Evolutionary conservation across 345 rosid genomes (phyloP), one percentile per base, ranked within the genome.

Genomic region (Bretschneidera sinensis): DNA sequence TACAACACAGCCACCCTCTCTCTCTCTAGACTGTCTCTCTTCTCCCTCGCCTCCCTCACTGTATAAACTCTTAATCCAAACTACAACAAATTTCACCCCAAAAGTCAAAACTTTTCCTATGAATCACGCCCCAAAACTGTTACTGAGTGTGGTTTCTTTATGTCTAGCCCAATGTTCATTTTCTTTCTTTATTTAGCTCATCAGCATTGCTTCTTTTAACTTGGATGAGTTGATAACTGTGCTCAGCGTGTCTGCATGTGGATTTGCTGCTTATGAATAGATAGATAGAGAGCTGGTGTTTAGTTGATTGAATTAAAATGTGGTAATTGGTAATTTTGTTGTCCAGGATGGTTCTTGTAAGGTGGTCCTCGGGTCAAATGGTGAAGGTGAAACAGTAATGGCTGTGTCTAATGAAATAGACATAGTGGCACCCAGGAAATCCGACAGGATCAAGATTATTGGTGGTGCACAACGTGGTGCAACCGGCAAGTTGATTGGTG

Each of bases 401-500:
- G 83, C 62, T 0, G 63, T 72, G 60, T 65, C 83, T 7, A 77
- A 63, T 24, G 97, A 92, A 59, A 72, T 89, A 43, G 92, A 89
- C 71, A 63, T 76, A 34, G 88, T 87, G 58, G 64, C 74, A 17
- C 98, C 98, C 2, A 81, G 85, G 80, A 92, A 92, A 66, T 68
- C 80, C 0, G 97, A 92, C 63, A 84, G 79, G 78, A 85, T 92
- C 61, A 92, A 84, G 81, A 90, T 92, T 20, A 83, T 85, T 76
- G 94, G 96, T 2, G 97, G 98, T 6, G 71, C 77, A 0, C 81
- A 71, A 24, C 99, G 96, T 0, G 99, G 97, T n/a, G 75, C 79
- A 22, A 85, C 83, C 0, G 98, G 97, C 64, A 92, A 89, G 74
- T 76, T 89, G 58, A 89, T 92, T 6, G 98, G 99, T 55, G 96